These are phyloP conservation scores for Fusarium clavum DNA, from an alignment of 2,329 filamentous ascomycete genomes.

Conservation along the genomic window DNA sequence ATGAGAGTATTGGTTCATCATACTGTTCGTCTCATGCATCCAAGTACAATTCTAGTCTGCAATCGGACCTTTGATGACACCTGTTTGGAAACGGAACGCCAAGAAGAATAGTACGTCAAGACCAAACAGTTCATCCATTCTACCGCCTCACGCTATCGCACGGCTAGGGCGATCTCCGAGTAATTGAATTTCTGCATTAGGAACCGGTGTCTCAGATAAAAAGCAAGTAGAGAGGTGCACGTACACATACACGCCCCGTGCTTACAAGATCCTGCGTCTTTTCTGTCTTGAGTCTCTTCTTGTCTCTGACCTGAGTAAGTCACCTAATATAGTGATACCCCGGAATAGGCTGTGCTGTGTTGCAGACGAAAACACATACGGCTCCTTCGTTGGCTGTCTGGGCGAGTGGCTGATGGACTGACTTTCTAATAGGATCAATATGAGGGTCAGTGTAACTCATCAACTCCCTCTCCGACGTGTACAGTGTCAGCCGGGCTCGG, in stretches of 20 bases:
- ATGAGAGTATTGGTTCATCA: too few species aligned
- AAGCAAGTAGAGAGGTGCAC: background rate
- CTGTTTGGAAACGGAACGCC: background rate
- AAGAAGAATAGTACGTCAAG: background rate
- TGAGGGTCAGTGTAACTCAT: slow-evolving; percentile 22
- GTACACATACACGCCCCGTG: slow-evolving; percentile 23
- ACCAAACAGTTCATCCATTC: background rate
- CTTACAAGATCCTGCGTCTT: slow-evolving; percentile 39
- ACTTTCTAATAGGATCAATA: slow-evolving; percentile 31
- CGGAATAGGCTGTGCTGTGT: slow-evolving; percentile 33
- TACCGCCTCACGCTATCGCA: background rate
- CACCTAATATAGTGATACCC: slow-evolving; percentile 25
- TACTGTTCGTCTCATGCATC: too few species aligned
- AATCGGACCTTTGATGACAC: background rate
- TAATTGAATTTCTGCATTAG: background rate
- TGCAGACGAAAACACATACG: slow-evolving; percentile 44
- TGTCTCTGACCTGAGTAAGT: background rate
- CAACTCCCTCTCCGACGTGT: slow-evolving; percentile 34
- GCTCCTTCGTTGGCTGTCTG: slow-evolving; percentile 38
- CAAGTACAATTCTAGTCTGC: background rate
- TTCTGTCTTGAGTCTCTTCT: background rate
- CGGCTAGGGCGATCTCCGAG: background rate
- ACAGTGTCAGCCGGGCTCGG: slow-evolving; percentile 41
- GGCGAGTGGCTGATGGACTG: slow-evolving; percentile 42
- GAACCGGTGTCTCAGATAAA: slow-evolving; percentile 39